Evolutionary conservation across 2,329 filamentous ascomycete species (phyloP).

Genomic region (Biscogniauxia mediterranea): DNA sequence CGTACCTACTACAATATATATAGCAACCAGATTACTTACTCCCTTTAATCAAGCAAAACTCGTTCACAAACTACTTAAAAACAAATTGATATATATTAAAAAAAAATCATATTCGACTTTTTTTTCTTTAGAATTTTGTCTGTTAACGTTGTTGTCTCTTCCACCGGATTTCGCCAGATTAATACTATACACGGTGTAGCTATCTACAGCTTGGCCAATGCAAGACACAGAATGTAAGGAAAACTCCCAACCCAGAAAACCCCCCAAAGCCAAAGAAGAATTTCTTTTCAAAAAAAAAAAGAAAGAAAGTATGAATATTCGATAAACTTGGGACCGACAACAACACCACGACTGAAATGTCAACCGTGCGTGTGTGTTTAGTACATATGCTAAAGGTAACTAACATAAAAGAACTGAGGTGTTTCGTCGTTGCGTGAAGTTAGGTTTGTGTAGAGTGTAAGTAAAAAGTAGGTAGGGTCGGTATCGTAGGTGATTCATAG

Average conservation of each 20-base stretch:
- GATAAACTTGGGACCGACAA: background rate
- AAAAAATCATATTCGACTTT: too few species aligned
- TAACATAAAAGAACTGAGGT: background rate
- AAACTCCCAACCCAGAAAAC: background rate
- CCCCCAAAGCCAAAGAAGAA: too few species aligned
- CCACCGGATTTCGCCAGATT: background rate
- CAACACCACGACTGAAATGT: background rate
- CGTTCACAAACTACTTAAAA: too few species aligned
- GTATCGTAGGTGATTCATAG: background rate
- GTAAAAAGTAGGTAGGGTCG: background rate
- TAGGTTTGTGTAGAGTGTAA: background rate
- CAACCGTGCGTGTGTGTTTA: background rate
- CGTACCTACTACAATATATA: too few species aligned
- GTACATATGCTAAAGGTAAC: background rate
- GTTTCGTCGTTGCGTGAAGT: background rate
- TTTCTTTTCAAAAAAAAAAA: too few species aligned
- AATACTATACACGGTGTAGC: background rate
- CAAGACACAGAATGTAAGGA: background rate
- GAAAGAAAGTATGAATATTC: background rate
- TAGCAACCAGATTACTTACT: too few species aligned
- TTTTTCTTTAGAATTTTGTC: background rate
- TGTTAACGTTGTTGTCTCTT: background rate
- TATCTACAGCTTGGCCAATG: background rate
- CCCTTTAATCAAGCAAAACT: too few species aligned
- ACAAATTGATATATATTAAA: too few species aligned